Base-by-base conservation (phyloP, 2,329 filamentous ascomycete genomes). In the Exserohilum rostratum region DNA sequence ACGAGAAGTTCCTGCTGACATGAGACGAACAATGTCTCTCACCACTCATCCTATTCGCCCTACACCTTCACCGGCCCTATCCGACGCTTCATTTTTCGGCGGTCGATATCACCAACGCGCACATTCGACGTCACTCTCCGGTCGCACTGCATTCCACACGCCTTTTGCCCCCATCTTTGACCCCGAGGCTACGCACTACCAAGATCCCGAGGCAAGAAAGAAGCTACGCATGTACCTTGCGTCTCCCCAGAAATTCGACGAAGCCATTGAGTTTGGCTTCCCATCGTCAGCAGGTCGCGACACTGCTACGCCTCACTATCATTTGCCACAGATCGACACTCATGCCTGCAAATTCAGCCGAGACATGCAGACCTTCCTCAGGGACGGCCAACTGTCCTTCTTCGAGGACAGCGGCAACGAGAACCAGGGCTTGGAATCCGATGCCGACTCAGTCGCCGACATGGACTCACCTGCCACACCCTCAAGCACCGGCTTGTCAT, bases 191-290 rank as follows among this genome's bases (percentile, higher is more conserved):
- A 85, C 90, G 33, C 90, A 96, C 76, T 97, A 96, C 69, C 90
- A 91, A 71, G 92, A 97, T 65, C 91, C 92, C 0, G 90, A 96
- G 71, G 91, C 93, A 34, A 86, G 93, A 30, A 82, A 91, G 65
- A 96, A 96, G 76, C 80, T 98, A 17, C 87, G 92, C 11, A 87
- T 91, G 6, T 96, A 93, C 67, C 84, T 96, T 17, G 90, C 90
- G 6, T 96, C 92, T 1, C 90, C 93, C 0, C 90, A 96, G 64
- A 96, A 96, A 71, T 98, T 98, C 65, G 93, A 98, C 71, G 93
- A 98, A 76, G 92, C 91, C 1, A 85, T 98, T 47, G 90, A 96
- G 71, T 97, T 96, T 75, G 93, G 93, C 0, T 98, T 97, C 66
- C 91, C 92, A 0, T 86, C 88, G 0, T 80, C 64, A 20, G 40